These are phyloP conservation scores for Pythium phragmiticola DNA, from an alignment of 352 stramenopile genomes.

Conservation along the genomic window DNA sequence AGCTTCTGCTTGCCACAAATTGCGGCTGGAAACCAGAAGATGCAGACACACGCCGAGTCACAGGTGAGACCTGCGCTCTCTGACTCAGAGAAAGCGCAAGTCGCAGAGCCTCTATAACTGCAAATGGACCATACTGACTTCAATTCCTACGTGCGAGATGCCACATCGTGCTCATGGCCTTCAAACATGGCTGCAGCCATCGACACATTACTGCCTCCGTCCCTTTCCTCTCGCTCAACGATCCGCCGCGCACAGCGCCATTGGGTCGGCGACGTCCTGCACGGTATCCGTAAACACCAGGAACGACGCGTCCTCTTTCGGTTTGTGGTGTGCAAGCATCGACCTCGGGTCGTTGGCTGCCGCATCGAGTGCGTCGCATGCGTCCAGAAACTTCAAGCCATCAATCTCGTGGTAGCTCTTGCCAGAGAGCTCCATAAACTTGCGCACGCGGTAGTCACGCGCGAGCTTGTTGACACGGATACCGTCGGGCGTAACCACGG, in stretches of 20 bases:
- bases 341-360: background rate
- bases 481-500: constrained; percentile 30
- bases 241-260: background rate
- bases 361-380: constrained; percentile 28
- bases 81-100: too few species aligned
- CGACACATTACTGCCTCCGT: too few species aligned
- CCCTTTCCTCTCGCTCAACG: background rate
- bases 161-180: too few species aligned
- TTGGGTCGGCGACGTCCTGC: constrained; percentile 8
- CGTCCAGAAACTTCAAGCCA: constrained; percentile 39
- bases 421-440: constrained; percentile 54
- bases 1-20: too few species aligned
- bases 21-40: too few species aligned
- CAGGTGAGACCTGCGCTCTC: too few species aligned
- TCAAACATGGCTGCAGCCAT: too few species aligned
- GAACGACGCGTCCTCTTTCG: constrained; percentile 11
- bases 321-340: constrained; percentile 4
- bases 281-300: constrained; percentile 9
- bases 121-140: too few species aligned
- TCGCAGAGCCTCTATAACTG: too few species aligned
- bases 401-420: constrained; percentile 33
- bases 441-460: constrained; percentile 49
- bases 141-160: too few species aligned
- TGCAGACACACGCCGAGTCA: too few species aligned
- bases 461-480: constrained; percentile 41